Percentiles rank a stretch among this genome's conserved stretches.
phyloP scores from a whole-genome alignment of 2,329 filamentous ascomycete species.

The Cercospora citrullina region DNA sequence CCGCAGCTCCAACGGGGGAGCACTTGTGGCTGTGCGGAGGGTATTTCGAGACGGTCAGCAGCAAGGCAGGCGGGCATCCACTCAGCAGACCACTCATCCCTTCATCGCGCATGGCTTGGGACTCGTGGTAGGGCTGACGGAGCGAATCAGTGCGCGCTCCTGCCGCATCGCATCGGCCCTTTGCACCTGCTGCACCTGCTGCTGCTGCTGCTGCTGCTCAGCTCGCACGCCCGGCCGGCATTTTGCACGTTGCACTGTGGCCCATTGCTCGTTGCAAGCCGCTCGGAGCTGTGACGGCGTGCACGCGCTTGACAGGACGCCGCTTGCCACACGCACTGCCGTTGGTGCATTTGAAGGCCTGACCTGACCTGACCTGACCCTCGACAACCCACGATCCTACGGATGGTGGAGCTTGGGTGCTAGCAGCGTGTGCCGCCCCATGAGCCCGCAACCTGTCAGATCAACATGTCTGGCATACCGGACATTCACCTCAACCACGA shows the following conservation, averaged over 20 bases:
- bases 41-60: not conserved
- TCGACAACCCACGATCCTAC: not conserved
- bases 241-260: not conserved
- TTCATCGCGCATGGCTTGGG: slow-evolving; percentile 22
- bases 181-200: slow-evolving; percentile 17
- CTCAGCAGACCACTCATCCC: slow-evolving; percentile 17
- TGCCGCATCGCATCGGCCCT: slow-evolving; percentile 23
- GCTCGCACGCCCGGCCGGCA: slow-evolving; percentile 8
- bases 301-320: slow-evolving; percentile 3
- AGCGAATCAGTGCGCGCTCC: slow-evolving; percentile 22
- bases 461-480: slow-evolving; percentile 33
- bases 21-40: slow-evolving; percentile 18
- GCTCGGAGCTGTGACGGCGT: not conserved
- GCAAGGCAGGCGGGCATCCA: slow-evolving; percentile 4
- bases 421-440: slow-evolving; percentile 12
- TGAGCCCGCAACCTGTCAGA: slow-evolving; percentile 17
- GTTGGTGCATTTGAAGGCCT: not conserved
- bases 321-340: not conserved
- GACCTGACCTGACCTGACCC: not conserved
- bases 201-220: slow-evolving; percentile 20
- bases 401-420: slow-evolving; percentile 20
- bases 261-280: slow-evolving; percentile 7
- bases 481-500: slow-evolving; percentile 42
- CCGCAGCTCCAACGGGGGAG: not conserved
- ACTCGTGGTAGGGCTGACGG: slow-evolving; percentile 24